Evolutionary conservation across 257 asterid species (phyloP).

Genomic region (Penstemon davidsonii): DNA sequence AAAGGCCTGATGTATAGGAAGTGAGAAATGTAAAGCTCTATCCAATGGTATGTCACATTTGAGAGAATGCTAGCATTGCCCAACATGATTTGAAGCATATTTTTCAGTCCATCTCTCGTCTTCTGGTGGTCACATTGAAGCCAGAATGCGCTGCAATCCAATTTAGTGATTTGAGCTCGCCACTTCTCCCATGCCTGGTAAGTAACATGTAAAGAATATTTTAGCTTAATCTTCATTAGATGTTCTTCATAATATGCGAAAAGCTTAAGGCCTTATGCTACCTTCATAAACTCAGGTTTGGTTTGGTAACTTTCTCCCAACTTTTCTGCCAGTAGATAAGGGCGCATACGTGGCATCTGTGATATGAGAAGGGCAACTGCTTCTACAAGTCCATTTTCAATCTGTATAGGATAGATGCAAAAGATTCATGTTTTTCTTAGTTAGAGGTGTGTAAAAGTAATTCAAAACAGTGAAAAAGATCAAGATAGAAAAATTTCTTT

Average conservation of each 20-base stretch:
- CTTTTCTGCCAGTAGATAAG: constrained; percentile 50
- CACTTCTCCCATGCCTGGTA: constrained; percentile 96
- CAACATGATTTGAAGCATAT: constrained; percentile 83
- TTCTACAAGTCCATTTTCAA: constrained; percentile 92
- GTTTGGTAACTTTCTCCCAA: constrained; percentile 71
- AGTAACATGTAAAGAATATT: constrained; percentile 23
- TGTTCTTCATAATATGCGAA: neutral
- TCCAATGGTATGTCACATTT: constrained; percentile 75
- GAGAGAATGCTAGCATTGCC: constrained; percentile 74
- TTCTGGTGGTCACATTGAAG: constrained; percentile 80
- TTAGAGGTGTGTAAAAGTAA: constrained; percentile 17
- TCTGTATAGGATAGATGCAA: constrained; percentile 48
- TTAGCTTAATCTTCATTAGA: constrained; percentile 1
- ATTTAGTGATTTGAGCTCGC: constrained; percentile 82
- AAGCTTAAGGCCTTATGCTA: constrained; percentile 30
- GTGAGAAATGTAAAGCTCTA: constrained; percentile 84
- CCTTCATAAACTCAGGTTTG: constrained; percentile 95
- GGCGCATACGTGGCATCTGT: constrained; percentile 86
- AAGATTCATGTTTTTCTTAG: constrained; percentile 18
- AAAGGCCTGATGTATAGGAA: constrained; percentile 88
- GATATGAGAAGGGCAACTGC: constrained; percentile 87
- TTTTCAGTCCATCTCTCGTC: constrained; percentile 79
- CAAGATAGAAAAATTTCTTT: neutral
- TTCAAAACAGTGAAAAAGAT: constrained; percentile 8
- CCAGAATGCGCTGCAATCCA: constrained; percentile 93